A percentile compares a stretch with the other conserved stretches of the same genome.
phyloP scores from a whole-genome alignment of 2,329 filamentous ascomycete species.

The Cyphellophora attinorum region DNA sequence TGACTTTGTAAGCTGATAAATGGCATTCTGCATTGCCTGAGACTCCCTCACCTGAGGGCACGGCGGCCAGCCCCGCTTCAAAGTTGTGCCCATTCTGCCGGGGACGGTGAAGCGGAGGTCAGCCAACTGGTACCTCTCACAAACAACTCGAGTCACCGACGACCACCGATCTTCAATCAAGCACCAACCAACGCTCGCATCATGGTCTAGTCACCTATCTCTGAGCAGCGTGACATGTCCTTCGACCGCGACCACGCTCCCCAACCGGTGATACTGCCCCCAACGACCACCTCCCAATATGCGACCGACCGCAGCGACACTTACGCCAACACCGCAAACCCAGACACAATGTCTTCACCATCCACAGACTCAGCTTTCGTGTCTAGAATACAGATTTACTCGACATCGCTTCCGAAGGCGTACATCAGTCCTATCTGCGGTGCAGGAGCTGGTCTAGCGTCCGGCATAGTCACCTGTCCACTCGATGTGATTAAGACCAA shows the following conservation, averaged over 20 bases:
- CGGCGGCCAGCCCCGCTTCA: too few relatives aligned
- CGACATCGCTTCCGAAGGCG: constrained; percentile 41
- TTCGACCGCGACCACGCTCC: constrained; percentile 15
- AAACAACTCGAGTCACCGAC: too few relatives aligned
- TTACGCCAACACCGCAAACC: constrained; percentile 11
- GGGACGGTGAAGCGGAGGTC: constrained; percentile 1
- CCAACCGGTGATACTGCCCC: constrained; percentile 12
- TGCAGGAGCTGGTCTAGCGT: constrained; percentile 81
- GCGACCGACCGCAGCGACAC: constrained; percentile 15
- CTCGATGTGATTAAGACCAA: constrained; percentile 99
- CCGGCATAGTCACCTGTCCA: constrained; percentile 88
- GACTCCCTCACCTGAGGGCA: too few relatives aligned
- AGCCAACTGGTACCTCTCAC: too few relatives aligned
- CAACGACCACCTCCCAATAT: constrained; percentile 14
- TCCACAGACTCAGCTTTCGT: constrained; percentile 20
- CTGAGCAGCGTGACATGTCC: constrained; percentile 16
- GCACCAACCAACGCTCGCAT: constrained; percentile 1
- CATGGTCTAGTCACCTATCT: too few relatives aligned
- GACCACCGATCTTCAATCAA: too few relatives aligned
- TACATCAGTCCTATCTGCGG: constrained; percentile 75
- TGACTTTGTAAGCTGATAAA: too few relatives aligned
- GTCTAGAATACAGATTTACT: constrained; percentile 30
- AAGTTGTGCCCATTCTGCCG: too few relatives aligned
- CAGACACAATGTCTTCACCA: constrained; percentile 22
- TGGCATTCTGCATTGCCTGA: too few relatives aligned